These are phyloP conservation scores for Triangularia setosa DNA, from an alignment of 2,329 filamentous ascomycete genomes.

Conservation along the genomic window DNA sequence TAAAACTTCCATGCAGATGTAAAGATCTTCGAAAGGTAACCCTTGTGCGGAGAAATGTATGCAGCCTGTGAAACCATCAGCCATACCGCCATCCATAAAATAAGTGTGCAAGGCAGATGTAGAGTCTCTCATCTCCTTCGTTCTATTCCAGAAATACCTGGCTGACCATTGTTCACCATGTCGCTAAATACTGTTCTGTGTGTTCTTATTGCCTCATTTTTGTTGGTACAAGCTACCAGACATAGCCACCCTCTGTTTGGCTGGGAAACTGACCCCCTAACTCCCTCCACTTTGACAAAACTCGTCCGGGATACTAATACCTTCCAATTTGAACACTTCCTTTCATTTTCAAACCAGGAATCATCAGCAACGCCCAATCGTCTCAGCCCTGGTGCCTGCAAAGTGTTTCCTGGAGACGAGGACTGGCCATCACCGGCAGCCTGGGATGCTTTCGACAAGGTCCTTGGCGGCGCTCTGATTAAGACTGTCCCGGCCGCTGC, in stretches of 20 bases:
- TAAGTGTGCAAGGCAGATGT: too few relatives aligned
- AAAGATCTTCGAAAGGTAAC: background rate
- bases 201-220: background rate
- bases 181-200: background rate
- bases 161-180: background rate
- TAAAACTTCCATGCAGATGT: background rate
- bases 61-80: background rate
- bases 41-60: background rate
- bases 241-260: background rate
- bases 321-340: background rate
- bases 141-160: too few relatives aligned
- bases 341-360: background rate
- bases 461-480: slow-evolving; percentile 49
- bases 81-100: too few relatives aligned
- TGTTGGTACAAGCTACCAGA: background rate
- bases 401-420: slow-evolving; percentile 39
- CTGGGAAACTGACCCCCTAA: background rate
- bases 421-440: slow-evolving; percentile 47
- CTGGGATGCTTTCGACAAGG: slow-evolving; percentile 50
- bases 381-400: background rate
- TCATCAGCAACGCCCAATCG: background rate
- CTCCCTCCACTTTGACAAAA: background rate
- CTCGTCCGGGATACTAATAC: background rate
- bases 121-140: too few relatives aligned
- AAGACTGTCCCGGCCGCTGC: slow-evolving; percentile 48